Conservation (phyloP, 108 stramenopile genomes). For the Halocafeteria seosinensis region DNA sequence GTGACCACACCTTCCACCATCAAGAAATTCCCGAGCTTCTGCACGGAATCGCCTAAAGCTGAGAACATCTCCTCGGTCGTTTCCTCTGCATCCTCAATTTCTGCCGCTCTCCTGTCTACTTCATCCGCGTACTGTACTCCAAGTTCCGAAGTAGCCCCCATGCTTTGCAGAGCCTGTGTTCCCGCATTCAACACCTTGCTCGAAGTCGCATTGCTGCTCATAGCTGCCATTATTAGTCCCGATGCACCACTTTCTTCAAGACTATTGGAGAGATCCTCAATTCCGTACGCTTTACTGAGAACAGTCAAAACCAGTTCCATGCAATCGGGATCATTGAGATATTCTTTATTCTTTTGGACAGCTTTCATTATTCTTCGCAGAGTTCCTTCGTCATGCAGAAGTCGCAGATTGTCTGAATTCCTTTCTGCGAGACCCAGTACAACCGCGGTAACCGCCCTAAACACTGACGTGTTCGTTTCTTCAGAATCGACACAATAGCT, state of each 20-base stretch:
- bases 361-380: background rate
- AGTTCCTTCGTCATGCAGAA: background rate
- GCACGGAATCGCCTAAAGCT: constrained; percentile 1
- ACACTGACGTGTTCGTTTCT: background rate
- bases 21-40: constrained; percentile 10
- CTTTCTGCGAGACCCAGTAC: background rate
- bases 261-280: background rate
- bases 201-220: constrained; percentile 7
- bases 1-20: constrained; percentile 13
- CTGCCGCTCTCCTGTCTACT: background rate
- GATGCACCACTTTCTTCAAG: constrained; percentile 3
- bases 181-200: background rate
- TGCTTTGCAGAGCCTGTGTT: constrained; percentile 1
- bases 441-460: background rate
- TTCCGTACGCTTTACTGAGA: background rate
- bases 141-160: background rate
- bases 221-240: constrained; percentile 10
- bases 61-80: background rate
- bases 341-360: background rate
- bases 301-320: background rate
- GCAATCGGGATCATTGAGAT: constrained; percentile 6
- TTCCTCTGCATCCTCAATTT: background rate
- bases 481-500: background rate
- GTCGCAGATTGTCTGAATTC: background rate
- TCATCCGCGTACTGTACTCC: background rate